These are phyloP conservation scores for Saccharomyces eubayanus DNA, from an alignment of 805 yeast species.

Conservation along the genomic window DNA sequence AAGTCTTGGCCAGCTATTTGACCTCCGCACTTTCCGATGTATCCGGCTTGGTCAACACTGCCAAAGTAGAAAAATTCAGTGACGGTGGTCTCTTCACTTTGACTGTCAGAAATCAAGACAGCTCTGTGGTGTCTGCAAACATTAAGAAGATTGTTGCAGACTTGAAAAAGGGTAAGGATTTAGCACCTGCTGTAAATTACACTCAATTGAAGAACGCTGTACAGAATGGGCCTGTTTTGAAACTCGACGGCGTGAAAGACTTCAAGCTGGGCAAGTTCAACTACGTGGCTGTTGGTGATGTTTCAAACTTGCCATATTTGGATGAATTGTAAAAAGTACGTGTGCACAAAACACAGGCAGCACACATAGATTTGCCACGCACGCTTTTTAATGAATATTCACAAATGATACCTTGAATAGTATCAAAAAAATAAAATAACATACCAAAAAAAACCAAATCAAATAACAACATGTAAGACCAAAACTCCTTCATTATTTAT, in stretches of 20 bases:
- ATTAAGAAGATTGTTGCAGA: slow-evolving; percentile 50
- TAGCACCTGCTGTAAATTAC: slow-evolving; percentile 52
- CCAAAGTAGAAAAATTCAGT: slow-evolving; percentile 53
- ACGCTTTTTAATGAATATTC: neutral
- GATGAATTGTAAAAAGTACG: slow-evolving; percentile 61
- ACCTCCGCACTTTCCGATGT: slow-evolving; percentile 49
- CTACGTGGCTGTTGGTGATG: slow-evolving; percentile 86
- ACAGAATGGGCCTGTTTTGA: slow-evolving; percentile 33
- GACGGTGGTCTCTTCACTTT: slow-evolving; percentile 78
- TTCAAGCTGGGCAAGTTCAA: slow-evolving; percentile 57
- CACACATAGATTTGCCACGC: neutral
- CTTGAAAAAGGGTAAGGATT: slow-evolving; percentile 45
- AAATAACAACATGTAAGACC: neutral
- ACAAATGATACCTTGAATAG: neutral
- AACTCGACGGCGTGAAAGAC: slow-evolving; percentile 34
- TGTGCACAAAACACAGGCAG: neutral
- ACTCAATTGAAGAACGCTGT: slow-evolving; percentile 39
- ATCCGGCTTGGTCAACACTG: slow-evolving; percentile 45
- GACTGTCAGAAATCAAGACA: slow-evolving; percentile 49
- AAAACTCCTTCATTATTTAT: neutral
- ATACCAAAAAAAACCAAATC: neutral
- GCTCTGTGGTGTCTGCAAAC: slow-evolving; percentile 50
- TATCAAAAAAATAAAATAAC: neutral
- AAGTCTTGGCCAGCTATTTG: slow-evolving; percentile 62
- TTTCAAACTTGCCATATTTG: slow-evolving; percentile 75